Evolutionary conservation across 2,329 filamentous ascomycete genomes (phyloP).

Genomic region (Myotisia sp.): DNA sequence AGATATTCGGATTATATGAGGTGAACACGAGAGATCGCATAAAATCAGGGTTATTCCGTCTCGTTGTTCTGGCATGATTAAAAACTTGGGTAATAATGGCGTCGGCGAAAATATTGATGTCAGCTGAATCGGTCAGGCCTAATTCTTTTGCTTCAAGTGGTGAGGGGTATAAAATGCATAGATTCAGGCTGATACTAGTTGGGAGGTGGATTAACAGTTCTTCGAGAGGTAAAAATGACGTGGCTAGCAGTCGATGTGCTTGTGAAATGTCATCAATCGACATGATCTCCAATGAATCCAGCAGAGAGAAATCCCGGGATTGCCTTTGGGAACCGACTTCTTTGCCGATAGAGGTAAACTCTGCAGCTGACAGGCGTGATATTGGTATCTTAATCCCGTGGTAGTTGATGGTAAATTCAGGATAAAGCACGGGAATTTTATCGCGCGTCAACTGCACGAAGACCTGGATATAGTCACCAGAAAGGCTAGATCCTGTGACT

Average conservation of each 20-base stretch:
- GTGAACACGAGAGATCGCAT: conserved; percentile 86
- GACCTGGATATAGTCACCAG: conserved; percentile 84
- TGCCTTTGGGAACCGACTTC: conserved; percentile 20
- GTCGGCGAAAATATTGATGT: conserved; percentile 80
- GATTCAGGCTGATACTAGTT: conserved; percentile 67
- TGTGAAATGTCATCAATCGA: conserved; percentile 39
- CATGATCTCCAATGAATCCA: conserved; percentile 19
- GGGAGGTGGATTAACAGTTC: conserved; percentile 66
- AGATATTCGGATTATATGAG: conserved; percentile 79
- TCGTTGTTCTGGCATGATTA: conserved; percentile 63
- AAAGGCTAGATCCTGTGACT: conserved; percentile 87
- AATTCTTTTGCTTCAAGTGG: conserved; percentile 55
- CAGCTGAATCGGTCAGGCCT: conserved; percentile 57
- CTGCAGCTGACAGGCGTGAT: conserved; percentile 56
- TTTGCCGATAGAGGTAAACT: conserved; percentile 34
- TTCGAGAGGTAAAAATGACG: conserved; percentile 62
- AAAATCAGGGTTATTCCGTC: conserved; percentile 52
- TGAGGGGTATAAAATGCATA: conserved; percentile 83
- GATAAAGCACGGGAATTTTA: conserved; percentile 73
- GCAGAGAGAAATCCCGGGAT: conserved; percentile 4
- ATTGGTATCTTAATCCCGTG: conserved; percentile 69
- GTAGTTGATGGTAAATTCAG: conserved; percentile 64
- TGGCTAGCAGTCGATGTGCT: conserved; percentile 57
- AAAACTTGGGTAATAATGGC: conserved; percentile 74
- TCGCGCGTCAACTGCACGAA: conserved; percentile 88